phyloP scores from a whole-genome alignment of 768 basidiomycete species.

The Collybia nuda region DNA sequence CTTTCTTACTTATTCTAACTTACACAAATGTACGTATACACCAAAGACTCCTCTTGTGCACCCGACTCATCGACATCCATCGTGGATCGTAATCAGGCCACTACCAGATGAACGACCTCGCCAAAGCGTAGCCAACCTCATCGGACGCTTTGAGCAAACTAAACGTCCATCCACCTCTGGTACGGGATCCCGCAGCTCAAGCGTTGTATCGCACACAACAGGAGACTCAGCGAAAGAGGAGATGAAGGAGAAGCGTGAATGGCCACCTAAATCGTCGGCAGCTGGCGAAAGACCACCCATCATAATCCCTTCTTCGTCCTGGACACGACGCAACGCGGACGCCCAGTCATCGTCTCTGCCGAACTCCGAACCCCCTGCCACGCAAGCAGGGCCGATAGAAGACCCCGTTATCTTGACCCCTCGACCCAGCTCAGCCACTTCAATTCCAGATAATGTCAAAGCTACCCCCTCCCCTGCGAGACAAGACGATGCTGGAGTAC shows the following conservation, averaged over 20 bases:
- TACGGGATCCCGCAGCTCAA: conserved; percentile 56
- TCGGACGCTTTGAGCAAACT: conserved; percentile 83
- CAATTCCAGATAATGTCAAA: conserved; percentile 10
- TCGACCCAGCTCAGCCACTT: conserved; percentile 20
- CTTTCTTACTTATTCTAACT: conserved; percentile 15
- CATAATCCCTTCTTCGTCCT: conserved; percentile 34
- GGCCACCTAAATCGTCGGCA: conserved; percentile 60
- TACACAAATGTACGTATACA: conserved; percentile 29
- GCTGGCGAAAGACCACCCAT: conserved; percentile 32
- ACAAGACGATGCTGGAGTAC: conserved; percentile 5
- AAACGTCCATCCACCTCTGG: conserved; percentile 55
- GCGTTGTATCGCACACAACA: conserved; percentile 61
- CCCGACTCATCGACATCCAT: conserved; percentile 8
- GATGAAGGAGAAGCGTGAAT: conserved; percentile 70
- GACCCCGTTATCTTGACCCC: conserved; percentile 14
- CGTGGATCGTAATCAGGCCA: conserved; percentile 1
- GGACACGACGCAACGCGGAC: conserved; percentile 28
- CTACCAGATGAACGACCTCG: conserved; percentile 51
- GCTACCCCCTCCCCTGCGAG: conserved; percentile 2
- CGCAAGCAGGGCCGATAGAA: conserved; percentile 16
- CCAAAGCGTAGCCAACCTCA: conserved; percentile 86
- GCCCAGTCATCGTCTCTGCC: conserved; percentile 17
- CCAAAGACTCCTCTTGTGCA: too few relatives aligned
- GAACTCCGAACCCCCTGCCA: conserved; percentile 16
- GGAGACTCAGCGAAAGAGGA: conserved; percentile 70